Percentiles rank a stretch among this genome's conserved stretches.
These are phyloP conservation scores for Suhomyces yuchorum DNA, from an alignment of 1,139 yeast species.

Conservation along the genomic window DNA sequence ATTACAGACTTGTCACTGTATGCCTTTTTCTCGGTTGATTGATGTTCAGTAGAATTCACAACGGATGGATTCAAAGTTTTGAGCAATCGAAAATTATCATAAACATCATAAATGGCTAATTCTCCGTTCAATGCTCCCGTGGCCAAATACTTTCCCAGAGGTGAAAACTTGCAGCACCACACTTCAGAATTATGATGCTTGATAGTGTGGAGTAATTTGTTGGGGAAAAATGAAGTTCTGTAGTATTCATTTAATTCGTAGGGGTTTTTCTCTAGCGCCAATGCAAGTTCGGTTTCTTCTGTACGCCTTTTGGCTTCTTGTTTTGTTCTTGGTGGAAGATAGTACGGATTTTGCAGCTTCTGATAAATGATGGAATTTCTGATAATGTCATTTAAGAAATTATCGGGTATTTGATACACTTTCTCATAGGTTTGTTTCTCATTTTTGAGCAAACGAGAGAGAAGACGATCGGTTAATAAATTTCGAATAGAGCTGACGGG, in stretches of 20 bases:
- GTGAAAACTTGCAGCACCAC: conserved; percentile 81
- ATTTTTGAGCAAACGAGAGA: conserved; percentile 13
- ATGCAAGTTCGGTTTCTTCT: conserved; percentile 12
- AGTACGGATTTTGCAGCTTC: conserved; percentile 33
- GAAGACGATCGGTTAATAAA: conserved; percentile 11
- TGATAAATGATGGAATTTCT: conserved; percentile 33
- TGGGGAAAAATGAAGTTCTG: conserved; percentile 45
- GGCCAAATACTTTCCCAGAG: conserved; percentile 72
- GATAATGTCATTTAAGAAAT: conserved; percentile 32
- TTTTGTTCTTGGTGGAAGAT: conserved; percentile 35
- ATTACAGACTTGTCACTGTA: conserved; percentile 51
- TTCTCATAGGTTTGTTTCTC: conserved; percentile 6
- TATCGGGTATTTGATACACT: conserved; percentile 17
- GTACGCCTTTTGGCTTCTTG: conserved; percentile 10
- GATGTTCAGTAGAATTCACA: conserved; percentile 33
- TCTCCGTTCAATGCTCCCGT: conserved; percentile 74
- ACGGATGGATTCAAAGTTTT: conserved; percentile 37
- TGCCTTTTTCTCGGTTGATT: conserved; percentile 26
- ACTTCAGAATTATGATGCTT: conserved; percentile 71
- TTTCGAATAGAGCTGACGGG: conserved; percentile 3
- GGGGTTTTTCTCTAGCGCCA: conserved; percentile 14
- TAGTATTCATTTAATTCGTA: conserved; percentile 12
- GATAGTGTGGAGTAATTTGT: conserved; percentile 40
- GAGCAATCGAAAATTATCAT: conserved; percentile 50
- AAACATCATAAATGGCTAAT: conserved; percentile 67